Percentiles rank a stretch among this genome's conserved stretches.
Evolutionary conservation across 2,329 filamentous ascomycete genomes (phyloP).

Genomic region (Hymenoscyphus linearis): DNA sequence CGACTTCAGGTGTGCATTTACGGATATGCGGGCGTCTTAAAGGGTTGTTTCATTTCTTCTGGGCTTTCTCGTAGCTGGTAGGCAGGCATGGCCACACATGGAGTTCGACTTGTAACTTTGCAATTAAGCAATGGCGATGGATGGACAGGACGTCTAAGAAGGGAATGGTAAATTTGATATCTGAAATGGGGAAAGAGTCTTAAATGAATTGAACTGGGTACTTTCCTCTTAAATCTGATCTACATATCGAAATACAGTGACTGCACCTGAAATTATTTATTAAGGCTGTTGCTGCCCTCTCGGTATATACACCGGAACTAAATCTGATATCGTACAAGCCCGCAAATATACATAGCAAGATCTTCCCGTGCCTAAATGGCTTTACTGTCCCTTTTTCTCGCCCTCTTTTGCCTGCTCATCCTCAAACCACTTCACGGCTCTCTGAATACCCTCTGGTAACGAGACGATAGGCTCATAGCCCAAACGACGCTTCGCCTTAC

Average conservation of each 20-base stretch:
- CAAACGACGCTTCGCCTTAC: constrained; percentile 65
- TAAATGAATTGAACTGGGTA: not conserved
- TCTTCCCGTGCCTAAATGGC: not conserved
- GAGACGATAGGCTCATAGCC: constrained; percentile 64
- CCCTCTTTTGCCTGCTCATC: constrained; percentile 21
- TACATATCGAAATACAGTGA: not conserved
- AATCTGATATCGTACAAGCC: not conserved
- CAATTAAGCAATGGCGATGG: not conserved
- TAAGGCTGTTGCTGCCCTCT: not conserved
- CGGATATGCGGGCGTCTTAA: not conserved
- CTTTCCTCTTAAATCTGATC: not conserved
- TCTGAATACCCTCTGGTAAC: constrained; percentile 56
- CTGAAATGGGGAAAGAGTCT: not conserved
- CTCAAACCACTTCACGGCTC: constrained; percentile 24
- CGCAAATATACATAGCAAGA: not conserved
- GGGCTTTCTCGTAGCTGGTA: not conserved
- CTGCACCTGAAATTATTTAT: not conserved
- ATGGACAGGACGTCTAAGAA: not conserved
- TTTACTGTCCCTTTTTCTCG: constrained; percentile 28
- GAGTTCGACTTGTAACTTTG: not conserved
- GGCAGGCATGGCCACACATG: not conserved
- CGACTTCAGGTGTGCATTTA: constrained; percentile 2
- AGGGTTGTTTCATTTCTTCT: not conserved
- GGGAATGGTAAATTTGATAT: not conserved
- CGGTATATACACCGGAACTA: not conserved